Evolutionary conservation across 331 rosid species (phyloP).

Genomic region (Rhamnella rubrinervis): DNA sequence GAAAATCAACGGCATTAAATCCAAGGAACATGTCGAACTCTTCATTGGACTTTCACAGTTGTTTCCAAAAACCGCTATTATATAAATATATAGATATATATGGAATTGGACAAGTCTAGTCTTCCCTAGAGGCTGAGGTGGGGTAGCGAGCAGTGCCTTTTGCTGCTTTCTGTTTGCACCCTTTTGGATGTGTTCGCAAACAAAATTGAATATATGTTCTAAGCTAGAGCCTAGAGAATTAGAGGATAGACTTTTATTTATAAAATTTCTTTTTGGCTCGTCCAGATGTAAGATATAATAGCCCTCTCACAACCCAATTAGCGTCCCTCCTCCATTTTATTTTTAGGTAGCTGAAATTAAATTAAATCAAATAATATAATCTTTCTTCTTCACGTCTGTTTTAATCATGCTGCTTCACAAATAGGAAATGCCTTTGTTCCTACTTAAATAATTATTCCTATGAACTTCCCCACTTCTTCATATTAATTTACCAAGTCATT

Average conservation of each 20-base stretch:
- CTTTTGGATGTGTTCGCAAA: background rate
- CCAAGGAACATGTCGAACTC: background rate
- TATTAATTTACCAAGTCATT: no score
- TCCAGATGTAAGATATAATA: background rate
- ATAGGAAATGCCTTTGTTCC: no score
- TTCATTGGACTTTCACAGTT: conserved; percentile 3
- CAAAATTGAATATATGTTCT: no score
- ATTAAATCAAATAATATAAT: no score
- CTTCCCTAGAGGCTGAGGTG: background rate
- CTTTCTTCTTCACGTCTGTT: no score
- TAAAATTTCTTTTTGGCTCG: background rate
- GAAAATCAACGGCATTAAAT: background rate
- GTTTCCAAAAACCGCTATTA: background rate
- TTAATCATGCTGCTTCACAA: no score
- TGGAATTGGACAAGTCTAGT: conserved; percentile 2
- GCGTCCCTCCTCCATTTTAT: no score
- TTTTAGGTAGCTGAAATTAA: no score
- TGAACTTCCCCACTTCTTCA: no score
- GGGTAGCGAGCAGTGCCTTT: background rate
- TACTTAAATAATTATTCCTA: no score
- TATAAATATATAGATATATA: background rate
- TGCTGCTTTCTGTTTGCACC: background rate
- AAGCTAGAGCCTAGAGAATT: background rate
- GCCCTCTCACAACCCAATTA: no score
- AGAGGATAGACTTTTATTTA: background rate